These are phyloP conservation scores for Boletus sensibilis DNA, from an alignment of 768 basidiomycete species.

Conservation along the genomic window DNA sequence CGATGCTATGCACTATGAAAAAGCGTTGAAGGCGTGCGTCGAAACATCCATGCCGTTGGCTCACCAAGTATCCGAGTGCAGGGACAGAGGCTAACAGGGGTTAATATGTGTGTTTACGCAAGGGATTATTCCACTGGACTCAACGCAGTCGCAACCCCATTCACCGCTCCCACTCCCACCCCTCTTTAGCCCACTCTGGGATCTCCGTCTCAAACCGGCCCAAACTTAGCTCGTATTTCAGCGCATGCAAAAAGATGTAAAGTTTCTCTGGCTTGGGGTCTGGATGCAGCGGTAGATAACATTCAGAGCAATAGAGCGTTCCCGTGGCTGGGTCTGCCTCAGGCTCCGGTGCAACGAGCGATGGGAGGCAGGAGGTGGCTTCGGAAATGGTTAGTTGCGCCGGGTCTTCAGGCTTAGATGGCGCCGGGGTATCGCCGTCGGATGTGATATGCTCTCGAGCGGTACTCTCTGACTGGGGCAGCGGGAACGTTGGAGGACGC, in stretches of 20 bases:
- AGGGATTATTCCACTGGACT: too few species aligned
- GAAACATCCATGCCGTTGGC: too few species aligned
- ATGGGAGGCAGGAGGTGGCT: constrained; percentile 39
- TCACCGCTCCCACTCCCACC: constrained; percentile 60
- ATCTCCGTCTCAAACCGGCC: constrained; percentile 84
- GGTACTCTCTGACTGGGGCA: background rate
- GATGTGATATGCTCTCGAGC: background rate
- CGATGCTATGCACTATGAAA: too few species aligned
- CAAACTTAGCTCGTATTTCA: constrained; percentile 77
- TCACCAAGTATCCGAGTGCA: too few species aligned
- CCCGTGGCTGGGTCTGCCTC: constrained; percentile 41
- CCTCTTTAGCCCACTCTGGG: constrained; percentile 85
- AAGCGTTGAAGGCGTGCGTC: too few species aligned
- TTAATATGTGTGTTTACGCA: too few species aligned
- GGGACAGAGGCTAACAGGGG: too few species aligned
- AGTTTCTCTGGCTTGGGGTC: constrained; percentile 91
- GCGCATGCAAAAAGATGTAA: constrained; percentile 94
- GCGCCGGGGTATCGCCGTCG: background rate
- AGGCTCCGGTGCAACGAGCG: constrained; percentile 21
- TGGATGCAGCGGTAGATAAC: constrained; percentile 88
- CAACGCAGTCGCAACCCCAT: background rate
- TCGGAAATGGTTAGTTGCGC: constrained; percentile 47
- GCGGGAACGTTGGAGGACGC: background rate
- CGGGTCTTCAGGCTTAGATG: background rate
- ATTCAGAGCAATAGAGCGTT: constrained; percentile 78